Base-by-base conservation (phyloP, 352 stramenopile species). In the Globisporangium canariense region DNA sequence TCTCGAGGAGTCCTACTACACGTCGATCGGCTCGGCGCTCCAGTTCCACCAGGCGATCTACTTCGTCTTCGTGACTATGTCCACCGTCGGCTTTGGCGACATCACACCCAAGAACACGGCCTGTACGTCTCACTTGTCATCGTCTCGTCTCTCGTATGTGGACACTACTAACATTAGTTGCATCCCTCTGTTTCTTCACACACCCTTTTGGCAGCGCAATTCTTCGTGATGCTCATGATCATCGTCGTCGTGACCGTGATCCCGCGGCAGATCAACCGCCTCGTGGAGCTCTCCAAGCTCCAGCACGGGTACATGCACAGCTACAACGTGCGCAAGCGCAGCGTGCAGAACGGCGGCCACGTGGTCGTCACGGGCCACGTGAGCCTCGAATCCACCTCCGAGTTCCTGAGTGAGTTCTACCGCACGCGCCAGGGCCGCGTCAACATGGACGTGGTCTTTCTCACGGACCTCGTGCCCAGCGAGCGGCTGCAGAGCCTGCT, bases 21-120 rank as follows among this genome's bases (percentile, higher is more conserved):
- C 60, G 5, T 67, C 76, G 3, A 64, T 81, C 22, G 51, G 64
- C 2, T 51, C 63, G 3, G 60, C 60, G 36, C 70, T 88, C 36
- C n/a, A 81, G 60, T 88, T 89, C 58, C 80, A 88, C 68, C 66
- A 85, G 65, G 77, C 76, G 16, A 70, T 89, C 56, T 88, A 89
- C 61, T 89, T 88, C 52, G 78, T 89, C 22, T 86, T 89, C 51
- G 80, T 88, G 32, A 89, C 80, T 3, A 68, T 89, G 18, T 78
- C 78, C 0, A 89, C 80, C 0, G 79, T 89, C 45, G 80, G 80
- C 28, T 89, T 83, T 56, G 78, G 78, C 9, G 80, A 88, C 46
- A 88, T 89, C 30, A 76, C 76, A 3, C 77, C 80, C 11, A 69
- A 74, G 18, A 87, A 74, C 6, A 76, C 71, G 0, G 66, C 69